phyloP scores from a whole-genome alignment of 768 basidiomycete genomes.

The Tubosaeta sp. region DNA sequence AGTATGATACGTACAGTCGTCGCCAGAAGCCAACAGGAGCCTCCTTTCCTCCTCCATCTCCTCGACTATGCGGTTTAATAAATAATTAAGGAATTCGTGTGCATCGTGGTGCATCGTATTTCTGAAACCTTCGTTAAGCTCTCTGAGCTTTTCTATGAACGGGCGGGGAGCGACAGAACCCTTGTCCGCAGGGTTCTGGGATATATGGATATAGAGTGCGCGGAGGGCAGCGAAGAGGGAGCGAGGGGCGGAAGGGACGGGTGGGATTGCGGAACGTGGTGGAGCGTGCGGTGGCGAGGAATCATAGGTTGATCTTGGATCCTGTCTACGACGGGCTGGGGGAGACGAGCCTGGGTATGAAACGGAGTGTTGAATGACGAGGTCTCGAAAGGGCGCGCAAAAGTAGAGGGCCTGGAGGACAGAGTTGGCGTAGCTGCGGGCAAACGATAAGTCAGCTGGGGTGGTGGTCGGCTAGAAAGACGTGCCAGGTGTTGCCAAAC shows the following conservation, averaged over 20 bases:
- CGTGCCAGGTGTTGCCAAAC: conserved; percentile 97
- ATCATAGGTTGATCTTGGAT: conserved; percentile 46
- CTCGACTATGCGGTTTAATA: conserved; percentile 90
- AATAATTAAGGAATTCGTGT: conserved; percentile 94
- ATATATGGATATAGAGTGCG: conserved; percentile 84
- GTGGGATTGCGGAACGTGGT: conserved; percentile 41
- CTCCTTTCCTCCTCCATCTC: conserved; percentile 78
- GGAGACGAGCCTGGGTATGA: conserved; percentile 35
- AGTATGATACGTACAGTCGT: conserved; percentile 56
- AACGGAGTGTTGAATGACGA: conserved; percentile 70
- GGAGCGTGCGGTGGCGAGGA: conserved; percentile 24
- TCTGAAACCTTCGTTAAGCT: conserved; percentile 88
- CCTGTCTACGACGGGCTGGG: conserved; percentile 52
- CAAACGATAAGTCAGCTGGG: conserved; percentile 17
- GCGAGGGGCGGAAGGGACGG: conserved; percentile 58
- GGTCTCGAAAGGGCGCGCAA: conserved; percentile 88
- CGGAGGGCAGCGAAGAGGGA: conserved; percentile 90
- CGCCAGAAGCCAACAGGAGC: conserved; percentile 41
- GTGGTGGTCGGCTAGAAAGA: neutral
- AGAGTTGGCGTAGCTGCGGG: conserved; percentile 90
- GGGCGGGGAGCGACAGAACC: conserved; percentile 88
- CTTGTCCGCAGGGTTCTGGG: conserved; percentile 68
- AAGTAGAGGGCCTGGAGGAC: conserved; percentile 97
- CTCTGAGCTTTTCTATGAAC: conserved; percentile 91
- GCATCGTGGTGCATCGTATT: conserved; percentile 96